phyloP scores from a whole-genome alignment of 768 basidiomycete species.

The Dacryopinax primogenitus region DNA sequence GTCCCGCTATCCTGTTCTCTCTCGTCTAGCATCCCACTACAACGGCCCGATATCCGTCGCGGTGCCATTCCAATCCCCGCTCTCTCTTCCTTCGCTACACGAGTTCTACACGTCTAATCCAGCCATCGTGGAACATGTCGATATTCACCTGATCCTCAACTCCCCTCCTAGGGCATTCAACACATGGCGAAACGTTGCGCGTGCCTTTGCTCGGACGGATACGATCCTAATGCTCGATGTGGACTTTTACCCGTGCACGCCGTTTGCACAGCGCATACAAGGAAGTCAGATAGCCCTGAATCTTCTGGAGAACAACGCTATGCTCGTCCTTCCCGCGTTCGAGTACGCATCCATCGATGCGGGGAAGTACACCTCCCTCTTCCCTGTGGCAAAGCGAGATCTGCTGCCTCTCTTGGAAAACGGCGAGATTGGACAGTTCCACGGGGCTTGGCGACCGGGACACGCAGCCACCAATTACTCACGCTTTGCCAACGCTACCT shows the following conservation, averaged over 20 bases:
- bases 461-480: slow-evolving; percentile 73
- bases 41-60: slow-evolving; percentile 76
- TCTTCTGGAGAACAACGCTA: slow-evolving; percentile 42
- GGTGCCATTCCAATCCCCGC: slow-evolving; percentile 52
- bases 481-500: slow-evolving; percentile 45
- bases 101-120: slow-evolving; percentile 53
- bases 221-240: slow-evolving; percentile 87
- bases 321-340: slow-evolving; percentile 75
- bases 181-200: slow-evolving; percentile 76
- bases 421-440: slow-evolving; percentile 58
- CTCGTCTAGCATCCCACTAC: not conserved
- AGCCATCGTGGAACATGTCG: slow-evolving; percentile 54
- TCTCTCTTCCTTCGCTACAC: slow-evolving; percentile 45
- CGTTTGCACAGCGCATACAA: slow-evolving; percentile 51
- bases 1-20: slow-evolving; percentile 10
- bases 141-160: slow-evolving; percentile 77
- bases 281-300: slow-evolving; percentile 33
- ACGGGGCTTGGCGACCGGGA: slow-evolving; percentile 60
- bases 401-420: slow-evolving; percentile 47
- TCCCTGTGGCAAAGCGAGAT: slow-evolving; percentile 15
- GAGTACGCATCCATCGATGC: slow-evolving; percentile 58
- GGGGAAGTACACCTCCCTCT: slow-evolving; percentile 47
- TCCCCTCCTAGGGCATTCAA: slow-evolving; percentile 60
- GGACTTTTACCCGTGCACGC: slow-evolving; percentile 74
- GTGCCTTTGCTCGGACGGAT: slow-evolving; percentile 69